These are phyloP conservation scores for Nothophaeocryptopus gaeumannii DNA, from an alignment of 2,329 filamentous ascomycete species.

Conservation along the genomic window DNA sequence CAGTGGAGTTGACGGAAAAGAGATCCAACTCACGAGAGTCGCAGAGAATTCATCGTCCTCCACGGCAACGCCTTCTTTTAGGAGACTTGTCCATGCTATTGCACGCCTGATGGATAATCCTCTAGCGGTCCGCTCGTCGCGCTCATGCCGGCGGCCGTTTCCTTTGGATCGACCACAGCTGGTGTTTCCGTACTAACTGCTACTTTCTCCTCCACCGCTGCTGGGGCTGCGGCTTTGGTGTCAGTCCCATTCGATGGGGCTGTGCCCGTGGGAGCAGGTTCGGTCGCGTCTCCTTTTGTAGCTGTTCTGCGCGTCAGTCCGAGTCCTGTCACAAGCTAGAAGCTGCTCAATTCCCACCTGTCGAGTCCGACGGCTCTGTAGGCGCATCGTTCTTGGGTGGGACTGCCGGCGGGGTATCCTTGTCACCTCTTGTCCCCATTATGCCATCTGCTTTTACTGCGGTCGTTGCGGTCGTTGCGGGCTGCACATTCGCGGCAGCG, in stretches of 20 bases:
- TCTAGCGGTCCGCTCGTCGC: conserved; percentile 25
- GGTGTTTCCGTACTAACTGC: conserved; percentile 10
- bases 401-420: conserved; percentile 18
- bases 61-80: too few relatives aligned
- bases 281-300: conserved; percentile 6
- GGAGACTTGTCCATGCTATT: neutral
- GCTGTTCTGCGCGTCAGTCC: neutral
- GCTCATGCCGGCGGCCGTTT: conserved; percentile 21
- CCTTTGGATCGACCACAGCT: neutral
- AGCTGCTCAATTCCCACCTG: too few relatives aligned
- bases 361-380: neutral
- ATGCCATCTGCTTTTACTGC: neutral
- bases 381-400: conserved; percentile 20
- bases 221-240: conserved; percentile 6
- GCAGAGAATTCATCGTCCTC: too few relatives aligned
- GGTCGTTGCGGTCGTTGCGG: conserved; percentile 1
- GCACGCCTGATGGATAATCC: conserved; percentile 19
- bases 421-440: neutral
- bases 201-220: conserved; percentile 9
- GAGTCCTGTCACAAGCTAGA: too few relatives aligned
- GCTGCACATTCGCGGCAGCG: neutral
- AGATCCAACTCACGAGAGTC: too few relatives aligned
- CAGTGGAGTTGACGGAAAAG: too few relatives aligned
- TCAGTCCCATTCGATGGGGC: neutral
- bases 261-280: neutral